Evolutionary conservation across 495 filamentous ascomycete species (phyloP).

Genomic region (Tuber magnatum): DNA sequence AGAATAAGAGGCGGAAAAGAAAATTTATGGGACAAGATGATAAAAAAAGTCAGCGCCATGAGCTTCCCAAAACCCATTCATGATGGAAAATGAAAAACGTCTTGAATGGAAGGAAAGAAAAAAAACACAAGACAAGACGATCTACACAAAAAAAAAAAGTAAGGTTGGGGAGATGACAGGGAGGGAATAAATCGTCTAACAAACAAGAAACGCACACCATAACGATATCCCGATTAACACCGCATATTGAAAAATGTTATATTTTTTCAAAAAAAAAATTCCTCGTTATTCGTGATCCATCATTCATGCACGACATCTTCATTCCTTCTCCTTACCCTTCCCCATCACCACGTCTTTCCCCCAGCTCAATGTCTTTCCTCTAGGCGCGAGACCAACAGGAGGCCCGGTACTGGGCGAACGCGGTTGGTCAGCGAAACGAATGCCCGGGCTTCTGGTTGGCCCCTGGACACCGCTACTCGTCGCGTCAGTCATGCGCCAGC

Average conservation of each 20-base stretch:
- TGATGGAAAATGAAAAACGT: neutral
- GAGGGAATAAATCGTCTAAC: neutral
- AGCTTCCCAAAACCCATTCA: neutral
- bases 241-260: neutral
- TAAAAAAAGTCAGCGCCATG: neutral
- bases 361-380: constrained; percentile 29
- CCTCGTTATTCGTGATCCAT: neutral
- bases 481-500: constrained; percentile 10
- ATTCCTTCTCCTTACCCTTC: constrained; percentile 33
- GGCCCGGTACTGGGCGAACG: constrained; percentile 5
- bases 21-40: neutral
- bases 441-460: constrained; percentile 39
- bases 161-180: neutral
- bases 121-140: neutral
- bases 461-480: constrained; percentile 16
- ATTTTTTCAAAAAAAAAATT: neutral
- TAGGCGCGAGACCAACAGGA: constrained; percentile 23
- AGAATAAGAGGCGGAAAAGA: neutral
- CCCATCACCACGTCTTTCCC: constrained; percentile 27
- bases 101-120: neutral
- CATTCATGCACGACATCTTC: constrained; percentile 6
- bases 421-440: constrained; percentile 48
- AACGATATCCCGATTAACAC: neutral
- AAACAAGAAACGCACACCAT: neutral
- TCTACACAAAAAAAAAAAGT: neutral